phyloP scores from a whole-genome alignment of 148 eudicot species.

The Arbutus unedo region DNA sequence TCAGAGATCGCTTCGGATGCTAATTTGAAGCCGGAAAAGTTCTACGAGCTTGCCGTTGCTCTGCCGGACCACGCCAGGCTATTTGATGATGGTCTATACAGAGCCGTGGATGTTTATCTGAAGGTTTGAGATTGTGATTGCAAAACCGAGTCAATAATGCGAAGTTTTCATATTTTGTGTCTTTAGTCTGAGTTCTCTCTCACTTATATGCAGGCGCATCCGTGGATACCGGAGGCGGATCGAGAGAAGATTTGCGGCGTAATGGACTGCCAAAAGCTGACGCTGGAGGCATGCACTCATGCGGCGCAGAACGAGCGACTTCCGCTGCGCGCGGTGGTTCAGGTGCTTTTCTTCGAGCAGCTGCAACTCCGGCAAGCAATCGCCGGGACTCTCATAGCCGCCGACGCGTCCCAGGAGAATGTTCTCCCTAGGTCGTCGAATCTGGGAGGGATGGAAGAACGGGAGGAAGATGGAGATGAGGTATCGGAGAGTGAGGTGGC shows the following conservation, averaged over 20 bases:
- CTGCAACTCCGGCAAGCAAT: constrained; percentile 95
- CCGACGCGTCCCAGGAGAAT: constrained; percentile 20
- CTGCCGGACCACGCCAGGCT: constrained; percentile 74
- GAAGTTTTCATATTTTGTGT: too few relatives aligned
- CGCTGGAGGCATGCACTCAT: constrained; percentile 96
- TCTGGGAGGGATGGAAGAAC: constrained; percentile 17
- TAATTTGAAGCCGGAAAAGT: constrained; percentile 66
- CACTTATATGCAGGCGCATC: constrained; percentile 60
- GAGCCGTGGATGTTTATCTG: constrained; percentile 88
- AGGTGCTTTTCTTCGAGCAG: constrained; percentile 95
- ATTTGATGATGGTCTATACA: constrained; percentile 82
- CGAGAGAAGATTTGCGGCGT: constrained; percentile 70
- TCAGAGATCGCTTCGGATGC: constrained; percentile 92
- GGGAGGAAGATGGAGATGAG: constrained; percentile 9
- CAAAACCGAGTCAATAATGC: too few relatives aligned
- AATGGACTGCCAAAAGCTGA: constrained; percentile 87
- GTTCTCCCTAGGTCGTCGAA: constrained; percentile 18
- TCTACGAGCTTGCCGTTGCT: constrained; percentile 52
- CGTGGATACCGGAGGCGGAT: constrained; percentile 69
- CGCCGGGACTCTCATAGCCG: constrained; percentile 60
- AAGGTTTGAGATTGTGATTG: constrained; percentile 43
- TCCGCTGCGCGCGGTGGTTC: constrained; percentile 81
- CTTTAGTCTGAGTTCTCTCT: not conserved
- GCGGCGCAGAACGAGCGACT: constrained; percentile 97
- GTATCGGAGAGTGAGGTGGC: not conserved